A percentile compares a stretch with the other conserved stretches of the same genome.
phyloP scores from a whole-genome alignment of 768 basidiomycete species.

The Amanita polypyramis region DNA sequence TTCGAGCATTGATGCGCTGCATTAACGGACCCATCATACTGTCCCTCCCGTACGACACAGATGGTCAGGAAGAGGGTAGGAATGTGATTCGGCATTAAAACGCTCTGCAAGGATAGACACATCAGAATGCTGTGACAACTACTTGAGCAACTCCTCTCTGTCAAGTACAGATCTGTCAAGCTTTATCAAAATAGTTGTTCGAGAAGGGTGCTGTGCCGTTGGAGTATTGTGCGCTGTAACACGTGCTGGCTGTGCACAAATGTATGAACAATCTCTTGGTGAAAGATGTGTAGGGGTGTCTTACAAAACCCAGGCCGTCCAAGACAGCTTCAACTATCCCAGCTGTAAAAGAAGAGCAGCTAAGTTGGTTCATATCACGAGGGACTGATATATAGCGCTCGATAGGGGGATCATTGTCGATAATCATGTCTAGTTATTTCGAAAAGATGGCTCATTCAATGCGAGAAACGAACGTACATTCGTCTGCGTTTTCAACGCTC shows the following conservation, averaged over 20 bases:
- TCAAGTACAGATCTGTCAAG: slow-evolving; percentile 88
- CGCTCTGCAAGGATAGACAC: no score
- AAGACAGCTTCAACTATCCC: slow-evolving; percentile 96
- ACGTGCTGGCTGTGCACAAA: slow-evolving; percentile 66
- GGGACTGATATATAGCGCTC: slow-evolving; percentile 92
- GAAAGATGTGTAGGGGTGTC: slow-evolving; percentile 20
- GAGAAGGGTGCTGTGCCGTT: slow-evolving; percentile 63
- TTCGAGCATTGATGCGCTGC: no score
- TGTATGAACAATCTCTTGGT: neutral
- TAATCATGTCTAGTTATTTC: slow-evolving; percentile 76
- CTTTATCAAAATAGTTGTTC: slow-evolving; percentile 97
- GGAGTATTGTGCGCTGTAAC: slow-evolving; percentile 95
- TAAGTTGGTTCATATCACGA: slow-evolving; percentile 85
- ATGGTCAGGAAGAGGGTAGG: neutral
- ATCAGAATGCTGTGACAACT: no score
- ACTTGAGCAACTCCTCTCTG: slow-evolving; percentile 86
- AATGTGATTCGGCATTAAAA: no score
- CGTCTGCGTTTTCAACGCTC: slow-evolving; percentile 93
- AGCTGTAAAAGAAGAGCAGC: slow-evolving; percentile 95
- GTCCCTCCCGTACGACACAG: no score
- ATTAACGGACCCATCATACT: no score
- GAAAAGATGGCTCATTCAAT: slow-evolving; percentile 6
- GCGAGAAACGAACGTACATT: slow-evolving; percentile 47
- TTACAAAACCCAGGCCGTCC: slow-evolving; percentile 87
- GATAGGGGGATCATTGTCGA: slow-evolving; percentile 90